Percentiles rank a stretch among this genome's conserved stretches.
Conservation (phyloP, 1,139 yeast species). For the Blastobotrys raffinosifermentans region DNA sequence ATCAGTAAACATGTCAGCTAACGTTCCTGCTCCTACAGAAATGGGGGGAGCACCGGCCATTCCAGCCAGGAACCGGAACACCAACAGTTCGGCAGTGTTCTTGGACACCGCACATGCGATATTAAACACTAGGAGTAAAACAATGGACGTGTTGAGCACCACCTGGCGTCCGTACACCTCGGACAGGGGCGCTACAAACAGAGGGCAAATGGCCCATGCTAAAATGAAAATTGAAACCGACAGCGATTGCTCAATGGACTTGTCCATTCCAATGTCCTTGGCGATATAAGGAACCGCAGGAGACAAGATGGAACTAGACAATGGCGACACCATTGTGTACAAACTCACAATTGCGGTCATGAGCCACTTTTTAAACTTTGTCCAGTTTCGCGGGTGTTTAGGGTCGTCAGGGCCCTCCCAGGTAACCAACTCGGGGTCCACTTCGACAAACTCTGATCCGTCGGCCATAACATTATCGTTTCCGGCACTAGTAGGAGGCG, state of each 20-base stretch:
- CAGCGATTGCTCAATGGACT: slow-evolving; percentile 40
- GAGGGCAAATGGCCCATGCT: slow-evolving; percentile 60
- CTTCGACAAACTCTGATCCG: slow-evolving; percentile 38
- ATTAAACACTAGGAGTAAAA: slow-evolving; percentile 48
- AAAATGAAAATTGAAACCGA: slow-evolving; percentile 54
- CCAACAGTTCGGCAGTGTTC: slow-evolving; percentile 49
- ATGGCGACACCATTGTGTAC: slow-evolving; percentile 52
- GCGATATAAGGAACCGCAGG: slow-evolving; percentile 51
- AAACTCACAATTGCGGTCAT: slow-evolving; percentile 46
- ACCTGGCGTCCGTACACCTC: slow-evolving; percentile 54
- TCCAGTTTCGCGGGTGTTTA: slow-evolving; percentile 57
- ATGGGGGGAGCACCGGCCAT: slow-evolving; percentile 60
- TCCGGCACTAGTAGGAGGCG: slow-evolving; percentile 15
- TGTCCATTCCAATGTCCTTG: slow-evolving; percentile 38
- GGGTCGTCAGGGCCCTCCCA: slow-evolving; percentile 64
- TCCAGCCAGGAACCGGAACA: slow-evolving; percentile 57
- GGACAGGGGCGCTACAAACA: slow-evolving; percentile 54
- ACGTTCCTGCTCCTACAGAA: slow-evolving; percentile 65
- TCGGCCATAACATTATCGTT: slow-evolving; percentile 14
- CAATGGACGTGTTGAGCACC: slow-evolving; percentile 47
- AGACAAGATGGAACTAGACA: slow-evolving; percentile 54
- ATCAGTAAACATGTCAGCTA: slow-evolving; percentile 57
- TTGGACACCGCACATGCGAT: slow-evolving; percentile 53
- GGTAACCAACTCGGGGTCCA: slow-evolving; percentile 59
- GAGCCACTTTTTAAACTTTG: slow-evolving; percentile 35